These are phyloP conservation scores for Durio zibethinus DNA, from an alignment of 345 rosid species.

Conservation along the genomic window DNA sequence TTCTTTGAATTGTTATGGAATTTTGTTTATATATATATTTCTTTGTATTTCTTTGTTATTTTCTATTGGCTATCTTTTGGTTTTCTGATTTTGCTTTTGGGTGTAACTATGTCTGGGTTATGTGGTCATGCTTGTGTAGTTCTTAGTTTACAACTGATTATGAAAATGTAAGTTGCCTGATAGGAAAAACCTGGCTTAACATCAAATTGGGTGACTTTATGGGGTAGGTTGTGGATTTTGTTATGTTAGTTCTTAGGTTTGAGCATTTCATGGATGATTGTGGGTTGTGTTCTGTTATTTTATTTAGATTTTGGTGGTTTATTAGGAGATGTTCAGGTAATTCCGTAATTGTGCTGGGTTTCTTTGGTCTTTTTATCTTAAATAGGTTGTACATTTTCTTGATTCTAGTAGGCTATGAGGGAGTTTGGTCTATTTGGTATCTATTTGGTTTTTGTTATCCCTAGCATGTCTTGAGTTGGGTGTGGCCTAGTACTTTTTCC, in stretches of 20 bases:
- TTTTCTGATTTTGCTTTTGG: not conserved
- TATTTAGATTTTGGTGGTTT: not conserved
- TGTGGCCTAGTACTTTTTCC: not conserved
- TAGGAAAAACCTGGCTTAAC: not conserved
- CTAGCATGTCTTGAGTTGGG: not conserved
- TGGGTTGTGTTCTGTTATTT: not conserved
- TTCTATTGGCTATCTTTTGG: not conserved
- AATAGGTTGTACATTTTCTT: not conserved
- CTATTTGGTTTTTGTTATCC: not conserved
- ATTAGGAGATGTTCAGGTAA: not conserved
- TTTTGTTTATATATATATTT: not conserved
- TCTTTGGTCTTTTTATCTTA: not conserved
- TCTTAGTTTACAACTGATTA: not conserved
- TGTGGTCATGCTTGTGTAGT: not conserved
- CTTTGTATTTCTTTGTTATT: not conserved
- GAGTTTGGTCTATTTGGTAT: not conserved
- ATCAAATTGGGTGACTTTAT: not conserved
- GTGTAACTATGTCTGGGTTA: not conserved
- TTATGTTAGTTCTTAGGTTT: not conserved
- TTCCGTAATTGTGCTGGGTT: not conserved
- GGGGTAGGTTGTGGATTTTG: constrained; percentile 4
- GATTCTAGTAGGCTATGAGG: not conserved
- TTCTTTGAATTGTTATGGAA: not conserved
- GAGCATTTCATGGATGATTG: not conserved
- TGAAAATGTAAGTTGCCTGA: not conserved